Evolutionary conservation across 331 rosid species (phyloP).

Genomic region (Malus hybrid): DNA sequence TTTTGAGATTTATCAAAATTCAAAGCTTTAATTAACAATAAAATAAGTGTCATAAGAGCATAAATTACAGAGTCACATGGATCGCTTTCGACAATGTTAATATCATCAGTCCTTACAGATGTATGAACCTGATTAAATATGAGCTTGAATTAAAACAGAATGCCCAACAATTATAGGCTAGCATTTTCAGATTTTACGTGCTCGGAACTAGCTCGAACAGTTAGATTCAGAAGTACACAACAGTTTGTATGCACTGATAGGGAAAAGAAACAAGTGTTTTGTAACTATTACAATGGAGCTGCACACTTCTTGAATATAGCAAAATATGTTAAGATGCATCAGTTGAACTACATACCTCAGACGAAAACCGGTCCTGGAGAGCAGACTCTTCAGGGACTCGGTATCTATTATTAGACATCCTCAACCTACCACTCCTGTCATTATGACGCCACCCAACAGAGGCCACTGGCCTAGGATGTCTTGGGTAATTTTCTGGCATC

Average conservation of each 20-base stretch:
- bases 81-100: too few species aligned
- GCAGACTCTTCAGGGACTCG: constrained; percentile 43
- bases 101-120: too few species aligned
- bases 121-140: too few species aligned
- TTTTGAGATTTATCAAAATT: not conserved
- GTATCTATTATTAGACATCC: constrained; percentile 54
- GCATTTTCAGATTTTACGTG: too few species aligned
- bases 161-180: too few species aligned
- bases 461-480: constrained; percentile 55
- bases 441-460: constrained; percentile 45
- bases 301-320: not conserved
- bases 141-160: too few species aligned
- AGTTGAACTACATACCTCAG: constrained; percentile 38
- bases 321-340: not conserved
- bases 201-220: not conserved
- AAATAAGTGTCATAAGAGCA: too few species aligned
- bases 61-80: too few species aligned
- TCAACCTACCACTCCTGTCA: constrained; percentile 62
- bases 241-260: not conserved
- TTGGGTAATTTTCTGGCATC: constrained; percentile 52
- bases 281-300: not conserved
- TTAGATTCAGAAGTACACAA: not conserved
- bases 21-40: too few species aligned
- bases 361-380: constrained; percentile 50
- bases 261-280: not conserved